A percentile compares a stretch with the other conserved stretches of the same genome.
Conservation (phyloP, 192 early-diverging fungal genomes). For the Coemansia sp. region DNA sequence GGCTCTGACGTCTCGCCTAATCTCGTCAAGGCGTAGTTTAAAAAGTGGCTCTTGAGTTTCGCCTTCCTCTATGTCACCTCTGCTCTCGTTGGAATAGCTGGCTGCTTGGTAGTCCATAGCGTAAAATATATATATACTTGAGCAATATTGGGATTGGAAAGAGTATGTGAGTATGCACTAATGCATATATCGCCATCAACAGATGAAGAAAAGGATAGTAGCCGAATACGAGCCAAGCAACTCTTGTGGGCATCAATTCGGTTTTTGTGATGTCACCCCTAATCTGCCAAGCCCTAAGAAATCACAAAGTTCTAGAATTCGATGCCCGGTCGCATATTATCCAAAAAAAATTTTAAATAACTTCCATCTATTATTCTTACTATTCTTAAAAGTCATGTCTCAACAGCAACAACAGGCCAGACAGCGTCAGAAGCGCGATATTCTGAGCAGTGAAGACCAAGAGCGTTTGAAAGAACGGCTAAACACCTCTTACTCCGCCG, state of each 20-base stretch:
- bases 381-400: neutral
- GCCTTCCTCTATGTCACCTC: neutral
- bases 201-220: no score
- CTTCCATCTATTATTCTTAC: no score
- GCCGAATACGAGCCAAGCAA: no score
- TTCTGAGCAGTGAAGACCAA: conserved; percentile 9
- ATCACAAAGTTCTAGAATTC: neutral
- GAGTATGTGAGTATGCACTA: no score
- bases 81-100: neutral
- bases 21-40: neutral
- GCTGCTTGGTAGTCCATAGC: no score
- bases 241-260: no score
- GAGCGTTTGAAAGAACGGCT: conserved; percentile 25
- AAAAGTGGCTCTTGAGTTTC: neutral
- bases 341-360: no score
- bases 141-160: no score
- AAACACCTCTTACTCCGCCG: conserved; percentile 23
- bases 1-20: neutral
- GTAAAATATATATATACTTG: no score
- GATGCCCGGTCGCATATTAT: neutral
- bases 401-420: conserved; percentile 10
- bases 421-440: conserved; percentile 9
- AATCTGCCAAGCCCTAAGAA: neutral
- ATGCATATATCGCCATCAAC: no score
- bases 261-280: no score